Base-by-base conservation (phyloP, 1,139 yeast species). In the Pichia sp. region DNA sequence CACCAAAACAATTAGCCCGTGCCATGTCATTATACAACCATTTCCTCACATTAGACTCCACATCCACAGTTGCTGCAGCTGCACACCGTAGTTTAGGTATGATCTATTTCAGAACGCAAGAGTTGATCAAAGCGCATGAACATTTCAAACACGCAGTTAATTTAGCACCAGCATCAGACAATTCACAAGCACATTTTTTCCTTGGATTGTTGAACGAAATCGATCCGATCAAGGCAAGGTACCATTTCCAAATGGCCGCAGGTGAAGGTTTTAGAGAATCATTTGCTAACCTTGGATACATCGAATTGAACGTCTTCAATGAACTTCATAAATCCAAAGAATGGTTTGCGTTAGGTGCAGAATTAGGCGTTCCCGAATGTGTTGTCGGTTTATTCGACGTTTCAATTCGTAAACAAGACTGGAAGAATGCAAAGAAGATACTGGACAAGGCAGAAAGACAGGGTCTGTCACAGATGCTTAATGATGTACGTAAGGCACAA, bases 331-430 rank as follows among this genome's bases (percentile, higher is more conserved):
- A 79, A 55, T 88, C 95, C 0, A 68, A 73, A 35, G 89, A 88
- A 60, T 91, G 97, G 97, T 89, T 90, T 67, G 78, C 77, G 56
- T 67, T 90, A 40, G 98, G 96, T 0, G 73, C 79, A 34, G 93
- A 86, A 52, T 69, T 86, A 3, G 73, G 72, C 30, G 83, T 79
- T 55, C 71, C 79, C 38, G 74, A 80, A 35, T 87, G 94, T 58
- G 69, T 81, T 56, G 72, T 89, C 43, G 97, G 97, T 0, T 72
- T 80, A 49, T 85, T 89, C 60, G 96, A 90, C 61, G 69, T 74
- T 42, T 67, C 46, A 11, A 8, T 21, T 8, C 43, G 47, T 10
- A 24, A 41, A 28, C 55, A 57, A 21, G 48, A 62, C 19, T 62
- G 55, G 53, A 33, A 44, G 4, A 50, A 50, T 15, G 68, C 69